Conservation (phyloP, 768 basidiomycete species). For the Suillus cothurnatus region DNA sequence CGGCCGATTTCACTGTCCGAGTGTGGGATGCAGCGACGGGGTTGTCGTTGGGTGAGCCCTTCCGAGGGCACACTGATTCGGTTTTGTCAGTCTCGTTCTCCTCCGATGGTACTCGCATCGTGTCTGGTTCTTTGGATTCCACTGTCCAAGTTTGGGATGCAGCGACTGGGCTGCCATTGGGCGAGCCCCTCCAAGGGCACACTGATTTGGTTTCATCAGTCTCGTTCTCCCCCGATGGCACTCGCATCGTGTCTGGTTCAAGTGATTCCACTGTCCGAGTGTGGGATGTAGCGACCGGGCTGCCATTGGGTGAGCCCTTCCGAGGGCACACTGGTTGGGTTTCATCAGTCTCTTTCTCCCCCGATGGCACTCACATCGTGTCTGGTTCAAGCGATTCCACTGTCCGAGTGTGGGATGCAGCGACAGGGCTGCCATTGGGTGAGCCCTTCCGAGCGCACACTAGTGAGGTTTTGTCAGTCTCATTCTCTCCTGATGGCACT, state of each 20-base stretch:
- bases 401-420: no score
- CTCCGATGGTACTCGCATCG: constrained; percentile 10
- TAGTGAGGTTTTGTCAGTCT: no score
- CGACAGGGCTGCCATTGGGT: no score
- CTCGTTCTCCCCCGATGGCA: constrained; percentile 7
- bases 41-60: no score
- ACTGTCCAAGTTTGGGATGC: constrained; percentile 13
- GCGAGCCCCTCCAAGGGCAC: constrained; percentile 7
- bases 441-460: no score
- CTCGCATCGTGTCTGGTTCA: not conserved
- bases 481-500: no score
- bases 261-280: constrained; percentile 1
- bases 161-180: not conserved
- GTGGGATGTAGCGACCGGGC: constrained; percentile 18
- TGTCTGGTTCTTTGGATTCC: constrained; percentile 13
- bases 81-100: constrained; percentile 20
- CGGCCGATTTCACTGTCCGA: no score
- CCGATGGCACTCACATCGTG: not conserved
- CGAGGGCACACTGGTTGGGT: not conserved
- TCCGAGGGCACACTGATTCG: no score
- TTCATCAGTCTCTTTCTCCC: not conserved
- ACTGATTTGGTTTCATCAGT: not conserved
- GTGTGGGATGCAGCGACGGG: no score
- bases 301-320: constrained; percentile 14
- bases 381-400: no score